These are phyloP conservation scores for Solanum ahanhuiri DNA, from an alignment of 257 asterid species.

Conservation along the genomic window DNA sequence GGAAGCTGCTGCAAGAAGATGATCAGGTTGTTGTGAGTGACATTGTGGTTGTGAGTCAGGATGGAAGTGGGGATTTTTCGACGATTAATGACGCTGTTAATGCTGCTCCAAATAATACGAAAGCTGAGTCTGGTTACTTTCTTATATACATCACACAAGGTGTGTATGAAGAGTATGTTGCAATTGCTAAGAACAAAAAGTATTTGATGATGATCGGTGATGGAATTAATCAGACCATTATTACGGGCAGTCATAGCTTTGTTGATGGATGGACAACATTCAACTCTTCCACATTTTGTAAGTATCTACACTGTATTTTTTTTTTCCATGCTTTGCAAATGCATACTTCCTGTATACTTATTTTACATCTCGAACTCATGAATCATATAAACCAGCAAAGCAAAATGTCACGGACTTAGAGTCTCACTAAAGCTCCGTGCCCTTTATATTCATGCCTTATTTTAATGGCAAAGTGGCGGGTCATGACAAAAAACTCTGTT, in stretches of 20 bases:
- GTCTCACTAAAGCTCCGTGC: no score
- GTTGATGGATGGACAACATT: slow-evolving; percentile 83
- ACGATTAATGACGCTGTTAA: slow-evolving; percentile 51
- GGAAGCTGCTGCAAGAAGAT: slow-evolving; percentile 39
- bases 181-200: slow-evolving; percentile 42
- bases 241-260: slow-evolving; percentile 59
- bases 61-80: slow-evolving; percentile 47
- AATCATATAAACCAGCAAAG: neutral
- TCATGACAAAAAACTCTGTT: no score
- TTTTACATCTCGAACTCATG: neutral
- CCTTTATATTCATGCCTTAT: no score
- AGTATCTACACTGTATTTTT: neutral
- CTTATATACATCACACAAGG: slow-evolving; percentile 51
- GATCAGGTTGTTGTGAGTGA: slow-evolving; percentile 35
- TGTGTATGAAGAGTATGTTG: slow-evolving; percentile 58
- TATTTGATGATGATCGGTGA: slow-evolving; percentile 73
- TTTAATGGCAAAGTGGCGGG: no score
- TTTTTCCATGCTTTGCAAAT: neutral
- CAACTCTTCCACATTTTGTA: slow-evolving; percentile 56
- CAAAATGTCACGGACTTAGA: no score
- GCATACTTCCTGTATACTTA: neutral
- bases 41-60: slow-evolving; percentile 46
- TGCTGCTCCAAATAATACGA: slow-evolving; percentile 47
- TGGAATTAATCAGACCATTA: slow-evolving; percentile 54
- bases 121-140: slow-evolving; percentile 36